A percentile compares a stretch with the other conserved stretches of the same genome.
Evolutionary conservation across 805 yeast species (phyloP).

Genomic region (Candida taoyuanica): DNA sequence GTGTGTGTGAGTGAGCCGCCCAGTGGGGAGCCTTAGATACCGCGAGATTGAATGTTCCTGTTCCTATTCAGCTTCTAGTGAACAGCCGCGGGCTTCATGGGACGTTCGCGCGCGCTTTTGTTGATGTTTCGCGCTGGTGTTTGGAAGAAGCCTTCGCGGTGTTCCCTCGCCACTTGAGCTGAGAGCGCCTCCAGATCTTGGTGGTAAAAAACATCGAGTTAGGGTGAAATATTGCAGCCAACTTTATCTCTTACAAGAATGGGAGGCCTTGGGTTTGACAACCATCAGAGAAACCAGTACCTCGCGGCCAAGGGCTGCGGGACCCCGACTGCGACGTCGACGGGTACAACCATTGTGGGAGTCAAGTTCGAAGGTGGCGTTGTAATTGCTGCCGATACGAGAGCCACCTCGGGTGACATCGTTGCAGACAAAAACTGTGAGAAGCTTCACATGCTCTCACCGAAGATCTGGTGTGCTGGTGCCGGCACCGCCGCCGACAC

Average conservation of each 20-base stretch:
- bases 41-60: too few relatives aligned
- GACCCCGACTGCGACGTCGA: constrained; percentile 86
- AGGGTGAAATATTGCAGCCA: too few relatives aligned
- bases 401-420: constrained; percentile 94
- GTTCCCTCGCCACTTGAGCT: too few relatives aligned
- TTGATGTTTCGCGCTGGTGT: too few relatives aligned
- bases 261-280: constrained; percentile 92
- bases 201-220: too few relatives aligned
- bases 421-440: constrained; percentile 99
- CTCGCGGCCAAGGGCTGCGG: constrained; percentile 69
- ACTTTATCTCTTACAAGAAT: constrained; percentile 34
- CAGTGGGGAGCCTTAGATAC: too few relatives aligned
- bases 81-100: too few relatives aligned
- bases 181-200: too few relatives aligned
- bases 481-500: constrained; percentile 99
- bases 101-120: too few relatives aligned
- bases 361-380: constrained; percentile 92
- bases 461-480: constrained; percentile 98
- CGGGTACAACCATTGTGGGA: constrained; percentile 99
- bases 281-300: constrained; percentile 82
- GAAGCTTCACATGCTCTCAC: constrained; percentile 84
- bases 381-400: constrained; percentile 96
- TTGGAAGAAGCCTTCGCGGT: too few relatives aligned
- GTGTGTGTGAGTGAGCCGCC: not conserved
- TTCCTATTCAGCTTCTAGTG: too few relatives aligned